Percentiles rank a stretch among this genome's conserved stretches.
Evolutionary conservation across 176 grass and related monocot species (phyloP).

Genomic region (Leersia perrieri): DNA sequence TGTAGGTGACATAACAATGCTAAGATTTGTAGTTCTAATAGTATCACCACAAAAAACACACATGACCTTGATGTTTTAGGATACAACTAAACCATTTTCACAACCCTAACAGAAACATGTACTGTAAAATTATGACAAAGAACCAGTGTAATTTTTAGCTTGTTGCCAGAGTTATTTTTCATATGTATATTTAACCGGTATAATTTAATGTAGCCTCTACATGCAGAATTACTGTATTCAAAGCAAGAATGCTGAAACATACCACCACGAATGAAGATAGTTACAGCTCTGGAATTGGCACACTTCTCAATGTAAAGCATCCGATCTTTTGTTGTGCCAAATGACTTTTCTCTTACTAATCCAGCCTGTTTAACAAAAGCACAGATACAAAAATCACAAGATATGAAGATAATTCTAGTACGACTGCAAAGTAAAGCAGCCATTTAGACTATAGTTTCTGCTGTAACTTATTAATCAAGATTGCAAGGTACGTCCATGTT

Average conservation of each 20-base stretch:
- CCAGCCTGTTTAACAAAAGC: constrained; percentile 63
- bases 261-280: constrained; percentile 98
- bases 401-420: not conserved
- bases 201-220: not conserved
- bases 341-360: constrained; percentile 94
- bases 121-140: too few species aligned
- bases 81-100: too few species aligned
- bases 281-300: constrained; percentile 93
- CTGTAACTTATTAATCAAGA: not conserved
- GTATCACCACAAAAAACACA: too few species aligned
- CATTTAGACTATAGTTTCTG: not conserved
- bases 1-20: not conserved
- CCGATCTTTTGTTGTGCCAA: constrained; percentile 91
- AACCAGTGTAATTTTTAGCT: not conserved
- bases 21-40: too few species aligned
- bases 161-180: not conserved
- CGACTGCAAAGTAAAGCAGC: not conserved
- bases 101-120: too few species aligned
- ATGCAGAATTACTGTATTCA: not conserved
- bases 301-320: constrained; percentile 95
- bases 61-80: too few species aligned
- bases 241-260: constrained; percentile 24
- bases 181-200: not conserved
- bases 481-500: not conserved
- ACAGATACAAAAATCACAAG: not conserved